These are phyloP conservation scores for Amorphotheca resinae DNA, from an alignment of 495 filamentous ascomycete species.

Conservation along the genomic window DNA sequence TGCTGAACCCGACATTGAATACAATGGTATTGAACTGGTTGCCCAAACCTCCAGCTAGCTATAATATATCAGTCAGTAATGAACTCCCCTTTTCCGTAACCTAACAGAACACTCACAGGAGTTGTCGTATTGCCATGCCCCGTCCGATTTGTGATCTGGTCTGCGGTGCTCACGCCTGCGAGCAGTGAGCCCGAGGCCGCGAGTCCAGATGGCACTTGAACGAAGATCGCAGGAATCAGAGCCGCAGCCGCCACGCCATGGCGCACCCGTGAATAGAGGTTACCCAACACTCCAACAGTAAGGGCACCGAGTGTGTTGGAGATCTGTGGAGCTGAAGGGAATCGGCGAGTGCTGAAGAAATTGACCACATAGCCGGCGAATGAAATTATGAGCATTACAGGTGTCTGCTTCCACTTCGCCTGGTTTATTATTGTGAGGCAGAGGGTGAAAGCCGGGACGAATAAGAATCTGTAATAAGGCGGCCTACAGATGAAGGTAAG, in stretches of 20 bases:
- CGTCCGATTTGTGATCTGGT: constrained; percentile 53
- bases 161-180: constrained; percentile 70
- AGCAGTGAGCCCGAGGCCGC: constrained; percentile 75
- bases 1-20: constrained; percentile 73
- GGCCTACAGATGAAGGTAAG: constrained; percentile 8
- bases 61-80: background rate
- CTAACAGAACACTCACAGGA: constrained; percentile 6
- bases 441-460: constrained; percentile 70
- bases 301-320: constrained; percentile 78
- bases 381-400: constrained; percentile 73
- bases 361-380: constrained; percentile 81
- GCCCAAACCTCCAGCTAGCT: constrained; percentile 9
- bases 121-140: constrained; percentile 14
- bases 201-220: constrained; percentile 83
- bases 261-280: constrained; percentile 72
- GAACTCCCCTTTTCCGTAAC: background rate
- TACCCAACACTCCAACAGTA: constrained; percentile 74
- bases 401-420: constrained; percentile 79
- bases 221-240: constrained; percentile 87
- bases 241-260: constrained; percentile 80
- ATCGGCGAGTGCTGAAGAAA: constrained; percentile 60
- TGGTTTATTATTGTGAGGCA: constrained; percentile 81
- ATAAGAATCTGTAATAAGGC: constrained; percentile 53
- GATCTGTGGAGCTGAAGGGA: constrained; percentile 67
- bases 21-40: constrained; percentile 49